Evolutionary conservation across 2,329 filamentous ascomycete genomes (phyloP).

Genomic region (Colletotrichum truncatum): DNA sequence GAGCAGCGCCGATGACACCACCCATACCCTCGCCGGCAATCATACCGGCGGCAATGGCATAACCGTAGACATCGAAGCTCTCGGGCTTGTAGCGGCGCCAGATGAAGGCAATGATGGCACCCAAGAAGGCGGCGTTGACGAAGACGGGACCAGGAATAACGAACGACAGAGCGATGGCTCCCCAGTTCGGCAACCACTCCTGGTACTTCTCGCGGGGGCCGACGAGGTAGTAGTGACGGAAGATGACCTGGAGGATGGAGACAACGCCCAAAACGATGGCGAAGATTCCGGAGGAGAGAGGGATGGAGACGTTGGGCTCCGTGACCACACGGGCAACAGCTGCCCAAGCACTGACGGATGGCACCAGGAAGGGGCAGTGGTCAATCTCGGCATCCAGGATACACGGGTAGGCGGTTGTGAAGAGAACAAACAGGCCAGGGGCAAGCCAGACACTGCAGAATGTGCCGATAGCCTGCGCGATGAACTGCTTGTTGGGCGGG

Average conservation of each 20-base stretch:
- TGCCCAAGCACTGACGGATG: constrained; percentile 68
- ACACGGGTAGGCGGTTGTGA: constrained; percentile 70
- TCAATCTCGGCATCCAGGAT: constrained; percentile 58
- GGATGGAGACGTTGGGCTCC: constrained; percentile 63
- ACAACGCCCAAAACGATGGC: constrained; percentile 63
- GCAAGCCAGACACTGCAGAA: constrained; percentile 68
- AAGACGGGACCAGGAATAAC: constrained; percentile 66
- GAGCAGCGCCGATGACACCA: constrained; percentile 56
- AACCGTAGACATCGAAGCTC: constrained; percentile 66
- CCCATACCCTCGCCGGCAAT: constrained; percentile 73
- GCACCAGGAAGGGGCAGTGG: constrained; percentile 63
- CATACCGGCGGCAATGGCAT: constrained; percentile 66
- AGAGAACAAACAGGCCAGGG: constrained; percentile 69
- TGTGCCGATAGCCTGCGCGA: constrained; percentile 66
- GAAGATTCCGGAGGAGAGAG: constrained; percentile 64
- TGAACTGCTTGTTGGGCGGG: constrained; percentile 67
- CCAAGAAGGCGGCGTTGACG: constrained; percentile 66
- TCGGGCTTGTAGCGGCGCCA: constrained; percentile 64
- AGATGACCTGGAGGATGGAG: constrained; percentile 58
- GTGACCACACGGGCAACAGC: constrained; percentile 70
- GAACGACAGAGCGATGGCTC: constrained; percentile 67
- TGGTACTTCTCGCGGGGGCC: constrained; percentile 63
- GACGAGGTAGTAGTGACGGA: constrained; percentile 63
- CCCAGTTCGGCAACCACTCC: constrained; percentile 69
- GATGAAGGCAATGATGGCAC: constrained; percentile 57